Conservation (phyloP, 2,329 filamentous ascomycete species). For the Waltergamsia citrina region DNA sequence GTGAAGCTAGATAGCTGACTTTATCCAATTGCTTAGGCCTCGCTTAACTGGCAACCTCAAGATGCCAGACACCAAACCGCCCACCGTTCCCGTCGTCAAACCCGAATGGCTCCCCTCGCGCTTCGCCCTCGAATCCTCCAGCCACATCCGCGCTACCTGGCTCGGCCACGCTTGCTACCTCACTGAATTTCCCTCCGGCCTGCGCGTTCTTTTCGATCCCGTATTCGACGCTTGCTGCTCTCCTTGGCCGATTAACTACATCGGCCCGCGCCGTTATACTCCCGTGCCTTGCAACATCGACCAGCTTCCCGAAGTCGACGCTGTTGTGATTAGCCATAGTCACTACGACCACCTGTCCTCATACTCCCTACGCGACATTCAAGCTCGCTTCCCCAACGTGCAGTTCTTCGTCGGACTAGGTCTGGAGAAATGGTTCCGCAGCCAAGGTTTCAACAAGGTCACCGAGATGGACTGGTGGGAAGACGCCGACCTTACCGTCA, state of each 20-base stretch:
- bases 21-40: no score
- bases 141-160: constrained; percentile 75
- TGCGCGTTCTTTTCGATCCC: constrained; percentile 87
- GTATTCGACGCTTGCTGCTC: constrained; percentile 85
- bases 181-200: constrained; percentile 76
- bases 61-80: constrained; percentile 51
- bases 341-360: constrained; percentile 91
- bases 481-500: constrained; percentile 60
- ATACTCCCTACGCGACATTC: constrained; percentile 61
- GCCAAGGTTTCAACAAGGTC: constrained; percentile 61
- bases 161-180: constrained; percentile 92
- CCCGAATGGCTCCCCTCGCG: constrained; percentile 59
- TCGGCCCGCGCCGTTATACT: constrained; percentile 73
- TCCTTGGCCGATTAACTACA: constrained; percentile 30
- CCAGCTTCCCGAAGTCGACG: constrained; percentile 69
- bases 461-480: constrained; percentile 97
- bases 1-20: no score
- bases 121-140: constrained; percentile 25
- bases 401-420: constrained; percentile 86
- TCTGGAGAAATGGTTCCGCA: constrained; percentile 72
- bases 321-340: constrained; percentile 76
- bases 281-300: constrained; percentile 64
- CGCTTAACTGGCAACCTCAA: constrained; percentile 26
- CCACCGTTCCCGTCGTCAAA: constrained; percentile 56
- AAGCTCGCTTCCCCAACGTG: constrained; percentile 61